Base-by-base conservation (phyloP, 192 early-diverging fungal species). In the Linnemannia elongata region DNA sequence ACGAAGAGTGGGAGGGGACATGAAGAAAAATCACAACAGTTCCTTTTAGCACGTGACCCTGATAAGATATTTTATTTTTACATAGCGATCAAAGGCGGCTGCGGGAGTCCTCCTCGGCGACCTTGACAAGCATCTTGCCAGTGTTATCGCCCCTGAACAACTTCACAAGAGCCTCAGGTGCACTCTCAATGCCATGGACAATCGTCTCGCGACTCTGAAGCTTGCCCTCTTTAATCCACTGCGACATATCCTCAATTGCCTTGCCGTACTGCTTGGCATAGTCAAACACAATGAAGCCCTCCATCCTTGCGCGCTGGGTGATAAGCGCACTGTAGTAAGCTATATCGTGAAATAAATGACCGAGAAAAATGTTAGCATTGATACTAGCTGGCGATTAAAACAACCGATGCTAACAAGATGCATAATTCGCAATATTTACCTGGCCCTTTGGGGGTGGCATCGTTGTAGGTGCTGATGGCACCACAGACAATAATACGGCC, bases 71-170 rank as follows among this genome's bases (percentile, higher is more conserved):
- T n/a, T n/a, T n/a, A n/a, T n/a, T n/a, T n/a, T n/a, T n/a, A n/a
- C n/a, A 22, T 7, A 42, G 72, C 47, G 4, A 2, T 81, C 80
- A 90, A 66, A 90, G 76, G 45, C 73, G 78, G 79, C 89, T 90
- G 60, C 76, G 79, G 17, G 54, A 49, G 35, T 82, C 80, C 68
- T 86, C 79, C 8, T 88, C 88, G 20, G 73, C 82, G 42, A 91
- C 87, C 75, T 91, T 88, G 49, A 92, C 86, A 41, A 92, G 47
- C 88, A 90, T 88, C 88, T 92, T 92, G 71, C 92, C 92, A 20
- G 79, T 89, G 79, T 93, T 93, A 7, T 81, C 82, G 42, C 91
- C 89, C 57, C 89, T 85, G 81, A 93, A 93, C 41, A 93, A 72
- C 77, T 77, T 82, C 17, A 90, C 75, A 30, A 93, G 88, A 1